Conservation (phyloP, 371 early-diverging fungal species). For the Blastocladiella emersonii region DNA sequence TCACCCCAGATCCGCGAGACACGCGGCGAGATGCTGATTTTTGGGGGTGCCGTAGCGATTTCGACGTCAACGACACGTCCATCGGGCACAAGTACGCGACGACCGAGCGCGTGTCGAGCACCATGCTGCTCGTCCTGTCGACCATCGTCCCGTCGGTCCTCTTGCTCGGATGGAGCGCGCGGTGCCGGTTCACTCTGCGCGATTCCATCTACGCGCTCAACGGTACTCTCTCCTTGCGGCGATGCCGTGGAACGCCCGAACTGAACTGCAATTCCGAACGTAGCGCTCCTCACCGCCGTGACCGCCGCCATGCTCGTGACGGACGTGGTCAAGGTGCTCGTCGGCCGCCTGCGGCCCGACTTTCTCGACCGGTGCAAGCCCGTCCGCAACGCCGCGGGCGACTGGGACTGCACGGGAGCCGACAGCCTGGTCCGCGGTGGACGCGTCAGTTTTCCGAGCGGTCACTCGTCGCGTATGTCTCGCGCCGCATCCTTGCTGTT, state of each 20-base stretch:
- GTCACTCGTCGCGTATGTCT: constrained; percentile 12
- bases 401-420: constrained; percentile 11
- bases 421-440: constrained; percentile 10
- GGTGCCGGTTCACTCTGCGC: not conserved
- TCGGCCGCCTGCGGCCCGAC: constrained; percentile 16
- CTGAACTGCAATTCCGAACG: not conserved
- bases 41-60: no score
- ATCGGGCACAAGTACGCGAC: not conserved
- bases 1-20: no score
- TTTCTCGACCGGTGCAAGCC: constrained; percentile 16
- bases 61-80: not conserved
- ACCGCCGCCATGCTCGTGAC: constrained; percentile 3
- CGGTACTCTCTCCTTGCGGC: not conserved
- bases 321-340: constrained; percentile 4
- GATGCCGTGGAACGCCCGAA: no score
- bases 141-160: not conserved
- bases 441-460: constrained; percentile 18
- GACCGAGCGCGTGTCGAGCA: not conserved
- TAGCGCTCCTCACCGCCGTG: not conserved
- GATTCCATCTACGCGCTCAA: not conserved
- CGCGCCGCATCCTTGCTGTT: not conserved
- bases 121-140: not conserved
- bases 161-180: not conserved
- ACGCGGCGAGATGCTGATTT: no score
- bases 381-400: not conserved